These are phyloP conservation scores for Chrysanthemum makinoi DNA, from an alignment of 129 eudicot species.

Conservation along the genomic window DNA sequence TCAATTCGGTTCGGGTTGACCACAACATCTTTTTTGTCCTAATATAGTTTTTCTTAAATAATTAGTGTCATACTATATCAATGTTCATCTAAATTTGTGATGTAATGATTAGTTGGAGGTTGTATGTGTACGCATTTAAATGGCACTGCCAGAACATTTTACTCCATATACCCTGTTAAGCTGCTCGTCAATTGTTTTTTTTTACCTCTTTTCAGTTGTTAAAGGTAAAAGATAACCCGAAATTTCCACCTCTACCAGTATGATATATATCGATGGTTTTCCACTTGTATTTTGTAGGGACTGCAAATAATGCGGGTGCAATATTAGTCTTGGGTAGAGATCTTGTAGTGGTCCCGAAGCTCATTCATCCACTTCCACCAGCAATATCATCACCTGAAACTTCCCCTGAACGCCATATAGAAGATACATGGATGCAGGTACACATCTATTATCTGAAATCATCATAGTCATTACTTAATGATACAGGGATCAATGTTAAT, in stretches of 20 bases:
- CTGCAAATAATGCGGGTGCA: conserved; percentile 99
- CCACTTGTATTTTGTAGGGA: conserved; percentile 47
- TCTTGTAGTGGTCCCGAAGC: conserved; percentile 98
- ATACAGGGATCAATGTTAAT: background rate
- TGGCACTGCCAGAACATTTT: too few species aligned
- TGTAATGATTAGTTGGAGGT: too few species aligned
- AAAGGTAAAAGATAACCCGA: background rate
- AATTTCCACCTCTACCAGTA: background rate
- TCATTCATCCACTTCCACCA: conserved; percentile 97
- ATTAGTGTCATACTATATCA: too few species aligned
- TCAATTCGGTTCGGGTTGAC: background rate
- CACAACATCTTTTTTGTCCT: background rate
- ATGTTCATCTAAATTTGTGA: too few species aligned
- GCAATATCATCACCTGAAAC: conserved; percentile 91
- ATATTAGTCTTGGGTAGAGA: conserved; percentile 97
- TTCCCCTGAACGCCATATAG: conserved; percentile 88
- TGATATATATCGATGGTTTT: background rate
- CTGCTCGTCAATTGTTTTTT: too few species aligned
- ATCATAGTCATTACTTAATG: background rate
- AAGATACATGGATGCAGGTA: conserved; percentile 99
- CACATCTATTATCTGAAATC: background rate
- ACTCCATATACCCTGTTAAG: too few species aligned
- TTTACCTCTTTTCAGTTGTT: too few species aligned
- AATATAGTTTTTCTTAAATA: too few species aligned
- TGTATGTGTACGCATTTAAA: too few species aligned